Conservation (phyloP, 2,329 filamentous ascomycete genomes). For the Nakataea oryzae region DNA sequence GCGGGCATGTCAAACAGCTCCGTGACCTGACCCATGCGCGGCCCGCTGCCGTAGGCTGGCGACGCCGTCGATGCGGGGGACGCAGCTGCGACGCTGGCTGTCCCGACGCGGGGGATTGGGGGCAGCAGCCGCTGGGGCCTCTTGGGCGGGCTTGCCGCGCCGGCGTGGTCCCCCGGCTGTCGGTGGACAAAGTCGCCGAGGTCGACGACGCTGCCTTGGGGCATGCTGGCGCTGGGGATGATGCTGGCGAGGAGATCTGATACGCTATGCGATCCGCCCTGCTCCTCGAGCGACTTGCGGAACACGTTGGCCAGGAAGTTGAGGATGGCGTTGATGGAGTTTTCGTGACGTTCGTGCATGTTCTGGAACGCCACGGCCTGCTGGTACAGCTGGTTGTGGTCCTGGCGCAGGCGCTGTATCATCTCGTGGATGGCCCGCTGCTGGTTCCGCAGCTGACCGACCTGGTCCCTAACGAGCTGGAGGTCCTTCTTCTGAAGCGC, state of each 20-base stretch:
- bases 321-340: constrained; percentile 96
- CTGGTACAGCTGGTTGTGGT: constrained; percentile 80
- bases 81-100: constrained; percentile 16
- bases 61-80: constrained; percentile 14
- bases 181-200: constrained; percentile 47
- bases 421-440: constrained; percentile 78
- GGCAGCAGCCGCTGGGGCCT: constrained; percentile 43
- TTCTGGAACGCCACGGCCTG: constrained; percentile 84
- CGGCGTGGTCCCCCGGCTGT: constrained; percentile 24
- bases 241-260: constrained; percentile 74
- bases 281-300: constrained; percentile 81
- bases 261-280: constrained; percentile 64
- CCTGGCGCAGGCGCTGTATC: constrained; percentile 68
- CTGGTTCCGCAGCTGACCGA: constrained; percentile 73
- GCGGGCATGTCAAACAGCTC: constrained; percentile 46
- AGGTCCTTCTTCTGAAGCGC: constrained; percentile 62
- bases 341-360: constrained; percentile 92
- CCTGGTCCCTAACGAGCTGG: constrained; percentile 64
- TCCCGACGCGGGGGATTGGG: constrained; percentile 29
- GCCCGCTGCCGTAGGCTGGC: constrained; percentile 18
- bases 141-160: constrained; percentile 33
- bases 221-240: constrained; percentile 42
- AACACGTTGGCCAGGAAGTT: constrained; percentile 97
- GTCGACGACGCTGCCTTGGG: constrained; percentile 49
- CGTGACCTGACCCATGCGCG: constrained; percentile 41